Percentiles rank a stretch among this genome's conserved stretches.
Conservation (phyloP, 192 early-diverging fungal genomes). For the Coemansia aciculifera region DNA sequence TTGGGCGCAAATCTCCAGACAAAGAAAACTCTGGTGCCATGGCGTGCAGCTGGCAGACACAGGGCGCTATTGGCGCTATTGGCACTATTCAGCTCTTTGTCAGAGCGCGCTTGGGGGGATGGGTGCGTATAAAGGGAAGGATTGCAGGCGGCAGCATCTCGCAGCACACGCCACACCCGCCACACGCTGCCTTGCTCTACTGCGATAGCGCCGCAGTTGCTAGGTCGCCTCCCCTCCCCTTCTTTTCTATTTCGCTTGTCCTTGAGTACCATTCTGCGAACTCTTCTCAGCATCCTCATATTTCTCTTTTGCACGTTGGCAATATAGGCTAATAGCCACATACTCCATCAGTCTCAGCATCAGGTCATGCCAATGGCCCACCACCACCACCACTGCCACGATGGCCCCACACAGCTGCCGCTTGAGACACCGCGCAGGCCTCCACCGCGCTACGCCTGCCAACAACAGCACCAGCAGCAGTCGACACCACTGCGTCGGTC, state of each 20-base stretch:
- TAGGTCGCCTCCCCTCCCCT: slow-evolving; percentile 6
- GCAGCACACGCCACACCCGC: slow-evolving; percentile 54
- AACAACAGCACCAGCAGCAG: not conserved
- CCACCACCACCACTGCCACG: slow-evolving; percentile 1
- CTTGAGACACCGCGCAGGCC: slow-evolving; percentile 2
- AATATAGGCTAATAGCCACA: not conserved
- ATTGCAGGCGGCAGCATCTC: slow-evolving; percentile 1
- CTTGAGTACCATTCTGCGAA: slow-evolving; percentile 10
- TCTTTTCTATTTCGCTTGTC: slow-evolving; percentile 1
- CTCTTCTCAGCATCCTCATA: slow-evolving; percentile 6
- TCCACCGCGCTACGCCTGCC: not conserved
- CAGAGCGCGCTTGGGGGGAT: slow-evolving; percentile 1
- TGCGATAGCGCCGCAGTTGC: slow-evolving; percentile 9
- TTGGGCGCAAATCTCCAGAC: not conserved
- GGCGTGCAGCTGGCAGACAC: not conserved
- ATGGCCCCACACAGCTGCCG: not conserved
- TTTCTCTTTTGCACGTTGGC: slow-evolving; percentile 10
- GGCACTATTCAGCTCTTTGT: slow-evolving; percentile 6
- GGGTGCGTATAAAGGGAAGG: not conserved
- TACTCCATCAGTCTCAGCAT: slow-evolving; percentile 9
- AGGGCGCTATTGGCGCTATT: not conserved
- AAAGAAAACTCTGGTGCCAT: not conserved
- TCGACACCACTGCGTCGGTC: slow-evolving; percentile 29
- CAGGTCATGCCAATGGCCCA: slow-evolving; percentile 7
- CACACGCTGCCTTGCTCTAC: slow-evolving; percentile 38